Base-by-base conservation (phyloP, 225 moss, liverwort and hornwort species). In the Polytrichum formosum region DNA sequence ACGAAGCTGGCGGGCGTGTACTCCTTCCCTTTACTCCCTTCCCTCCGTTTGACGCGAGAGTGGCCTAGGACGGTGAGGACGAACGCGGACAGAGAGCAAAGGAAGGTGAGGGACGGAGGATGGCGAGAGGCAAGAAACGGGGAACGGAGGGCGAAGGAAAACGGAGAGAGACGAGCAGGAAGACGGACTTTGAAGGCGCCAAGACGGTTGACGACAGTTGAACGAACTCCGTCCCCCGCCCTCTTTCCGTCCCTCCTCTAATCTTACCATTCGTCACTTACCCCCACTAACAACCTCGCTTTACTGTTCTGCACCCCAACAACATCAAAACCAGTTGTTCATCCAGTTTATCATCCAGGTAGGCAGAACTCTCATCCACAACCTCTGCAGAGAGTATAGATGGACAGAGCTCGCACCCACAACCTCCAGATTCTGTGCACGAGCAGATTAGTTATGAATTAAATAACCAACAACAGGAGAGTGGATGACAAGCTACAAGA, bases 131-230 rank as follows among this genome's bases (percentile, higher is more conserved):
- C 76, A 58, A 69, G 61, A 59, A 26, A 68, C 54, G 67, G 74
- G 65, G 67, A 26, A 69, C 80, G 64, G 28, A 27, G 70, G 77
- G 78, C 58, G 74, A 53, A 30, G 68, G 68, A 1, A 74, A 74
- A 72, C 72, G 78, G 59, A 74, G 85, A 69, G 19, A 31, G 20
- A 20, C 70, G 70, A 70, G 26, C 26, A 26, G 58, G 85, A 55
- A 10, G 74, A 13, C 35, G 22, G 56, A 79, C 69, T 74, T 79
- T 31, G 64, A 27, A 76, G 58, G 76, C 68, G 81, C 74, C 59
- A 1, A 72, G 77, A 63, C 82, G 75, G 85, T 85, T 85, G 82
- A 85, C 82, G 85, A 85, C 82, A 79, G 85, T 85, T 85, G 76
- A 85, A 85, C 82, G 82, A 72, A 74, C 82, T 85, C 79, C 85